Evolutionary conservation across 2,329 filamentous ascomycete species (phyloP), one percentile per base, ranked within the genome.

Genomic region (Diaporthe sp.): DNA sequence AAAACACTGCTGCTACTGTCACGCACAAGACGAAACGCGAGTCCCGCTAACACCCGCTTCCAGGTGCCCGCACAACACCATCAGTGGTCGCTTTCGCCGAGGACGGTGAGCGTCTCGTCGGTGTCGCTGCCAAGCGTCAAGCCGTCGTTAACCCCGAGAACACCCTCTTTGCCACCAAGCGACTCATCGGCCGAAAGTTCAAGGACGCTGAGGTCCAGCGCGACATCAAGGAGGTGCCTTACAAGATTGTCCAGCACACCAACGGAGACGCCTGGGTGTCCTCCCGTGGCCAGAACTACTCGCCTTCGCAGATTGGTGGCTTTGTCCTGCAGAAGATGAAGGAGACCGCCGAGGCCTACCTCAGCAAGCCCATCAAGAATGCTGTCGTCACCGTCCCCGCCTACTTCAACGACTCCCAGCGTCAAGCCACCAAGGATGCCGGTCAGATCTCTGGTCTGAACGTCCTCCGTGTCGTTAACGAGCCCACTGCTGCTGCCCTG

Each of bases 301-400:
- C 96, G 79, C 96, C 96, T 75, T 98, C 96, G n/a, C 96, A 98
- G 87, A 95, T 98, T 79, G 96, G 96, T 91, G 96, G 96, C 83
- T 98, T 98, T 86, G 91, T 98, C 79, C 92, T 98, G 82, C 93
- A 95, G 86, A 98, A 98, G 92, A 98, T 98, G 96, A 98, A 98
- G 92, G 96, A 98, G 91, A 98, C 96, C 71, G 96, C 96, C 79
- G 96, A 98, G 89, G 90, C 94, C 77, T 98, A 97, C 88, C 92
- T 98, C 79, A 92, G 94, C 87, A 98, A 95, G 90, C 92, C 92
- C 77, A 88, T 98, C 82, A 97, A 98, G 92, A 98, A 98, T 84
- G 96, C 95, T 81, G 96, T 98, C 77, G 96, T 98, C 81, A 98
- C 96, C 77, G 96, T 98, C 51, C 96, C 96, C 78, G 96, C 96